Base-by-base conservation (phyloP, 2,329 filamentous ascomycete genomes). In the Xylariomycetidae sp. region DNA sequence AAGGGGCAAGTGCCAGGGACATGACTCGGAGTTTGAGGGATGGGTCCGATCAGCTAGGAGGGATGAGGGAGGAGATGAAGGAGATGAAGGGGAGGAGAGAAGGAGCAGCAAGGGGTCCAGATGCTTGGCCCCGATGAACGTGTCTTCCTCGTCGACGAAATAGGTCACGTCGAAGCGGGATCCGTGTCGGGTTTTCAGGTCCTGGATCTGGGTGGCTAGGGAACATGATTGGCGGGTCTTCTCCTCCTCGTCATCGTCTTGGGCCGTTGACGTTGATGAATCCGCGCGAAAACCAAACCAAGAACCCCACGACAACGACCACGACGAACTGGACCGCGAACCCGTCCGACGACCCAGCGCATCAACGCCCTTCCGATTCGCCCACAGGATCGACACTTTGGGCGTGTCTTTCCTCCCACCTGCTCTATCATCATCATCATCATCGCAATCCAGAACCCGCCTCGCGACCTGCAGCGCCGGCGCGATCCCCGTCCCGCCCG, bases 401-500 rank as follows among this genome's bases (percentile, higher is more conserved):
- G 66, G 62, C n/a, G 53, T 52, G 41, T 19, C 42, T 26, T 11
- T n/a, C 9, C 25, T 19, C 5, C n/a, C 33, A 38, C 45, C 20
- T 19, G 31, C 31, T 19, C 37, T 64, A 53, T 45, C 57, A 41
- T 35, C 40, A 6, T 27, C 34, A 6, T 29, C 20, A 43, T 47
- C 31, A 53, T 38, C 43, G 14, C 56, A 46, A 39, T 69, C 59
- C 4, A 80, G 62, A 9, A 90, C 59, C 1, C 77, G 75, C 40
- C 80, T 65, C 2, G 81, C 85, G 25, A 84, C 76, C 61, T 97
- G 90, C 58, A 97, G 62, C 6, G 89, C 92, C 1, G 90, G 87
- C 12, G 88, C 88, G 48, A 98, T 85, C 1, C 92, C 90, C 0
- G 92, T 98, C 0, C 92, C 92, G 2, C 89, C 92, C 2, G 89